These are phyloP conservation scores for Diaporthe velutina DNA, from an alignment of 2,329 filamentous ascomycete species.

Conservation along the genomic window DNA sequence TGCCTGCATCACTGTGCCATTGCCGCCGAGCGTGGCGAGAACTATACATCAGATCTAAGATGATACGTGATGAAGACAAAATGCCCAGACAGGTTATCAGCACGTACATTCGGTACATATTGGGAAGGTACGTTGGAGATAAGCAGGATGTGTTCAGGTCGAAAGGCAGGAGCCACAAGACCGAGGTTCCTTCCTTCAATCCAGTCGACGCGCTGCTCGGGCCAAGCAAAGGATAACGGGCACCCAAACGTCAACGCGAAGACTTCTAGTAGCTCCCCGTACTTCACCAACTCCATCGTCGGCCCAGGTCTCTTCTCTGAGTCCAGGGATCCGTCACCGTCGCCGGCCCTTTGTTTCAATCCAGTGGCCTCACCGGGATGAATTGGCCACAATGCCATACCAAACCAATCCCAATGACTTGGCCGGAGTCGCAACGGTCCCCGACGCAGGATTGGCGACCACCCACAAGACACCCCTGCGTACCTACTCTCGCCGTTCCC, in stretches of 20 bases:
- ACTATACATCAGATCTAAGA: background rate
- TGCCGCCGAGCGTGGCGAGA: no score
- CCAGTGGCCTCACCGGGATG: background rate
- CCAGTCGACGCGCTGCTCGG: background rate
- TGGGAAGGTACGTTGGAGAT: background rate
- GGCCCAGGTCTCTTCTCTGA: no score
- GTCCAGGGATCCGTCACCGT: background rate
- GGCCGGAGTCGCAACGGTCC: background rate
- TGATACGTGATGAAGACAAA: background rate
- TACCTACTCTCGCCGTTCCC: constrained; percentile 34
- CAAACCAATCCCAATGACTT: background rate
- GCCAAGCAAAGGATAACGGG: background rate
- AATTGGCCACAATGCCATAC: background rate
- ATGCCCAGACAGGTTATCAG: background rate
- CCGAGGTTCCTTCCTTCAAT: background rate
- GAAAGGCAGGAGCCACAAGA: constrained; percentile 4
- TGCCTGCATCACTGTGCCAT: background rate
- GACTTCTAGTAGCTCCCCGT: background rate
- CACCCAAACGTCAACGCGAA: background rate
- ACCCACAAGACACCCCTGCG: constrained; percentile 7
- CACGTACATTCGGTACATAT: no score
- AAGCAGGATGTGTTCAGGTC: background rate
- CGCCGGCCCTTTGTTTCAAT: background rate
- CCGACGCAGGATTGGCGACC: background rate
- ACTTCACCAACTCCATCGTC: background rate